Conservation (phyloP, 768 basidiomycete genomes). For the Terana coerulea region DNA sequence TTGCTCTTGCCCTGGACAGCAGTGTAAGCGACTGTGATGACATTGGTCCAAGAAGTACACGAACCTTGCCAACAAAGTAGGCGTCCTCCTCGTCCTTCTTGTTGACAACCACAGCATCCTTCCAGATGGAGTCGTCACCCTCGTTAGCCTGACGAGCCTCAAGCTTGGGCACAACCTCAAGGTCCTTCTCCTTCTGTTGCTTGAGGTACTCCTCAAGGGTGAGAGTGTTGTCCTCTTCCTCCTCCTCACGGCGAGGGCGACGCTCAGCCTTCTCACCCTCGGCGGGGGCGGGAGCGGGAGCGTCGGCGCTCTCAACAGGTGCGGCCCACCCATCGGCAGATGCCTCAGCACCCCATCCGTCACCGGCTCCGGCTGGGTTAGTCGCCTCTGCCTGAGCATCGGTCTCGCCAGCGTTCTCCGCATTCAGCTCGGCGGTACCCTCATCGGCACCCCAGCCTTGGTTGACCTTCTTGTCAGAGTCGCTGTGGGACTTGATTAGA, state of each 20-base stretch:
- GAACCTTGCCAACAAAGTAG: constrained; percentile 91
- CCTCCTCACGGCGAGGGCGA: constrained; percentile 50
- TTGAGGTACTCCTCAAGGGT: constrained; percentile 93
- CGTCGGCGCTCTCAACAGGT: constrained; percentile 26
- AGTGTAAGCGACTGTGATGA: neutral
- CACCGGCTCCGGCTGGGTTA: constrained; percentile 27
- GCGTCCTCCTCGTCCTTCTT: constrained; percentile 63
- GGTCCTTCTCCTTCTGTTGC: constrained; percentile 65
- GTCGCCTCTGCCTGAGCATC: constrained; percentile 62
- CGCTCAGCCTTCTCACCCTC: constrained; percentile 27
- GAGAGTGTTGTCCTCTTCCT: constrained; percentile 91
- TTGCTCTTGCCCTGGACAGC: constrained; percentile 49
- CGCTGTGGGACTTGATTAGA: constrained; percentile 42
- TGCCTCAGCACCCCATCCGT: constrained; percentile 35
- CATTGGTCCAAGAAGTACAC: constrained; percentile 13
- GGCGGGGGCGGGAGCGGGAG: constrained; percentile 25
- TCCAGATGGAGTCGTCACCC: constrained; percentile 68
- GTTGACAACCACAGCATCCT: constrained; percentile 60
- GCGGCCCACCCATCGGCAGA: constrained; percentile 28
- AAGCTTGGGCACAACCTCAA: constrained; percentile 64
- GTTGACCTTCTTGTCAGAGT: constrained; percentile 92
- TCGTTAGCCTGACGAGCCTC: constrained; percentile 79
- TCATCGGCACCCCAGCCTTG: constrained; percentile 96
- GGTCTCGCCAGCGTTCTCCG: constrained; percentile 67
- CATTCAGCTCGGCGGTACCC: constrained; percentile 76